Evolutionary conservation across 495 filamentous ascomycete species (phyloP).

Genomic region (Tuber magnatum): DNA sequence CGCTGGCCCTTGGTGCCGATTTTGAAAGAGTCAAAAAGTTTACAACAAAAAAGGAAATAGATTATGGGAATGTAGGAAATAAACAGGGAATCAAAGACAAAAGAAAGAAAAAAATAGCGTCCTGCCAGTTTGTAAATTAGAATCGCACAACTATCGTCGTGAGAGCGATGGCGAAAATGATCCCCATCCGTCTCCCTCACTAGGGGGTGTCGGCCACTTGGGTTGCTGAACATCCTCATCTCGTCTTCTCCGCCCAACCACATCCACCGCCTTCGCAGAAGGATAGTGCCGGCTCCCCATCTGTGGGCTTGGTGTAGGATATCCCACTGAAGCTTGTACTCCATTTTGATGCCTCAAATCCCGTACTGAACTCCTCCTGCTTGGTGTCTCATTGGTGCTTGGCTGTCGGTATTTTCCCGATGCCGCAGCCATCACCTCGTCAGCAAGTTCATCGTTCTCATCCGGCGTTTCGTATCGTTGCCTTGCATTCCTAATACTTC

Average conservation of each 20-base stretch:
- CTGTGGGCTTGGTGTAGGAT: conserved; percentile 57
- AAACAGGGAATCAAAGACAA: conserved; percentile 25
- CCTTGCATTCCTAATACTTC: conserved; percentile 67
- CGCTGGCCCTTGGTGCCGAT: conserved; percentile 16
- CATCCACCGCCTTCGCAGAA: conserved; percentile 47
- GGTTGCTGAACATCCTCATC: conserved; percentile 46
- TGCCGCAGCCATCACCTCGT: conserved; percentile 60
- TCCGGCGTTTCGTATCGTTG: conserved; percentile 89
- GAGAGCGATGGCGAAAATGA: conserved; percentile 23
- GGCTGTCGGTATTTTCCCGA: conserved; percentile 57
- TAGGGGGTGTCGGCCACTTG: conserved; percentile 91
- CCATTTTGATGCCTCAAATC: conserved; percentile 50
- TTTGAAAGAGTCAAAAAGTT: conserved; percentile 19
- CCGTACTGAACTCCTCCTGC: conserved; percentile 25
- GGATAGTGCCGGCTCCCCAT: conserved; percentile 48
- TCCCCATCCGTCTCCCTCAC: conserved; percentile 65
- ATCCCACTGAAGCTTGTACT: conserved; percentile 59
- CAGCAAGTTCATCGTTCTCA: conserved; percentile 91
- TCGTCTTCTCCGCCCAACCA: conserved; percentile 42
- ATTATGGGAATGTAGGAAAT: conserved; percentile 9
- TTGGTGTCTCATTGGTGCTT: conserved; percentile 45
- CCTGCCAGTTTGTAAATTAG: conserved; percentile 28
- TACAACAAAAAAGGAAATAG: conserved; percentile 11
- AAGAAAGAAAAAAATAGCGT: conserved; percentile 31
- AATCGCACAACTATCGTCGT: conserved; percentile 12